Percentiles rank a stretch among this genome's conserved stretches.
Evolutionary conservation across 1,139 yeast species (phyloP).

Genomic region (Taiozyma sp.): DNA sequence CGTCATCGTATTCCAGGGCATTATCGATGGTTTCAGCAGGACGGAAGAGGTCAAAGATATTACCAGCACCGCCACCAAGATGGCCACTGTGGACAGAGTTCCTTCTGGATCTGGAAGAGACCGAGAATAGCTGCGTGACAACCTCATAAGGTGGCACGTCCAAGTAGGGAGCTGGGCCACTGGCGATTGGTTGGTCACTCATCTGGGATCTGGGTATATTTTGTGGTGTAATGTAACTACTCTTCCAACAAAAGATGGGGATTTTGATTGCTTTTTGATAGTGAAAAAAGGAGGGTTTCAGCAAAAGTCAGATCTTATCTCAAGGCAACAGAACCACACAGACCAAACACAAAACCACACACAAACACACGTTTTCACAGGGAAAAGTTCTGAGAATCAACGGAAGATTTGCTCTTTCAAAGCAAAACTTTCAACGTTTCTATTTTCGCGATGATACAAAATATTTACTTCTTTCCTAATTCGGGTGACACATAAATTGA

Average conservation of each 20-base stretch:
- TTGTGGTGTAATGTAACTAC: neutral
- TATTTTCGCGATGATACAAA: neutral
- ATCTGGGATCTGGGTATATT: neutral
- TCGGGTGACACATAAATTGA: slow-evolving; percentile 1
- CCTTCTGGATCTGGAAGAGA: slow-evolving; percentile 16
- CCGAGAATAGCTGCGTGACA: slow-evolving; percentile 14
- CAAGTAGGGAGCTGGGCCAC: slow-evolving; percentile 19
- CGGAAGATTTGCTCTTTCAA: neutral
- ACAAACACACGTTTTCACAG: neutral
- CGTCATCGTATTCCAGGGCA: slow-evolving; percentile 10
- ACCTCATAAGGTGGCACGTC: slow-evolving; percentile 20
- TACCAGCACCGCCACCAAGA: slow-evolving; percentile 13
- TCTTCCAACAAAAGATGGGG: neutral
- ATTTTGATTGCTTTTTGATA: neutral
- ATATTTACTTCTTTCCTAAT: slow-evolving; percentile 5
- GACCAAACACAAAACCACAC: no score
- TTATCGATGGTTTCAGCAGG: slow-evolving; percentile 5
- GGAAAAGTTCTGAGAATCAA: neutral
- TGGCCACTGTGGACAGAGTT: slow-evolving; percentile 14
- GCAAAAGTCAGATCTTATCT: neutral
- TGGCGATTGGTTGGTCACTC: slow-evolving; percentile 11
- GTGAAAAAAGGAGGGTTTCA: neutral
- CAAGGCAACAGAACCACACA: no score
- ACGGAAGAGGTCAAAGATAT: slow-evolving; percentile 20
- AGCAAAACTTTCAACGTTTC: neutral